A percentile compares a stretch with the other conserved stretches of the same genome.
Evolutionary conservation across 257 asterid genomes (phyloP).

Genomic region (Penstemon barbatus): DNA sequence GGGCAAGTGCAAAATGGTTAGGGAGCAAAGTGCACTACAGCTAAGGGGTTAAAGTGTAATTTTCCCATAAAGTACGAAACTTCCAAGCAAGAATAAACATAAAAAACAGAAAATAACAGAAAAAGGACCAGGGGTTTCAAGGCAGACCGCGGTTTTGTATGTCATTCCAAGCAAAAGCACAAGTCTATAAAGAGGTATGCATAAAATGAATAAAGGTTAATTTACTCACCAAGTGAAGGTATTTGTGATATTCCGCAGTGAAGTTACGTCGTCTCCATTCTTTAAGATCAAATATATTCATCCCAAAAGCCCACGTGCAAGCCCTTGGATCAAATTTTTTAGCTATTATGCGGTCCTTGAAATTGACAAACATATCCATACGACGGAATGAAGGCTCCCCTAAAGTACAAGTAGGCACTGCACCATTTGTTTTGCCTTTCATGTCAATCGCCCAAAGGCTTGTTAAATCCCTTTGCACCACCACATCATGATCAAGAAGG

Average conservation of each 20-base stretch:
- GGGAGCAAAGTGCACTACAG: too few species aligned
- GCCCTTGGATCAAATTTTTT: slow-evolving; percentile 48
- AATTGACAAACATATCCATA: slow-evolving; percentile 74
- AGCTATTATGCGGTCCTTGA: slow-evolving; percentile 64
- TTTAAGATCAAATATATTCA: slow-evolving; percentile 84
- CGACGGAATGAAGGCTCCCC: slow-evolving; percentile 70
- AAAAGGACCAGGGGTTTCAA: too few species aligned
- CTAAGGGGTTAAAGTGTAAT: too few species aligned
- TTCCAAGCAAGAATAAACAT: too few species aligned
- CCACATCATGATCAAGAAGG: slow-evolving; percentile 95
- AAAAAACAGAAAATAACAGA: too few species aligned
- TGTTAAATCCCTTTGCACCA: slow-evolving; percentile 76
- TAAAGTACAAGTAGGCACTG: slow-evolving; percentile 74
- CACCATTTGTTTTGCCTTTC: slow-evolving; percentile 86
- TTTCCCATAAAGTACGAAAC: too few species aligned
- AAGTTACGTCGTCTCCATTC: slow-evolving; percentile 71
- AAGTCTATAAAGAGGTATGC: too few species aligned
- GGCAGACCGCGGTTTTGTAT: too few species aligned
- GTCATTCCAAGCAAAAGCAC: too few species aligned
- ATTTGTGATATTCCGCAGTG: slow-evolving; percentile 64
- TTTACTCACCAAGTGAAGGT: slow-evolving; percentile 64
- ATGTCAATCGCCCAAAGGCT: slow-evolving; percentile 66
- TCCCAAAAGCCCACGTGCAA: slow-evolving; percentile 98
- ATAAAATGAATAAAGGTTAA: slow-evolving; percentile 4
- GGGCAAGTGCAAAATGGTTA: too few species aligned